Evolutionary conservation across 768 basidiomycete species (phyloP), one percentile per base, ranked within the genome.

Genomic region (Pleurotus pulmonarius): DNA sequence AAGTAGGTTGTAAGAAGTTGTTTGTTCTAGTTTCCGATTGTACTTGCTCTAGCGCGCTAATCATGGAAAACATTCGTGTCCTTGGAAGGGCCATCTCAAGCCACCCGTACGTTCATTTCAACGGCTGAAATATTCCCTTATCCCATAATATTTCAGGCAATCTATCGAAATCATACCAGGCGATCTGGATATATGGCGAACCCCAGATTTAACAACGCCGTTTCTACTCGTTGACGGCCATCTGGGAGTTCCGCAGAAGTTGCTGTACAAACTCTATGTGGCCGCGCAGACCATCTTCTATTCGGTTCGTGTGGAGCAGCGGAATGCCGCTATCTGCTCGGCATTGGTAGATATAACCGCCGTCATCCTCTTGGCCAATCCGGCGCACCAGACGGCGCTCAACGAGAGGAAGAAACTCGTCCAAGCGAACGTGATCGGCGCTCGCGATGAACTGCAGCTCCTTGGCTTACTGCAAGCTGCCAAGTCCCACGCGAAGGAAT

Each of bases 81-180:
- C 26, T 45, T 46, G 54, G 41, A 9, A 18, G 26, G 20, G 49
- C 41, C 16, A 29, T 51, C 3, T 11, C 20, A 20, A 34, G 24
- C 34, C 29, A 20, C 13, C 52, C 49, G 53, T 37, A 54, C 13
- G 57, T 39, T 39, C 3, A 46, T 29, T 41, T 25, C 15, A 22
- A 13, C 38, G 18, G 20, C 29, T 16, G 9, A 3, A 51, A 26
- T 41, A 39, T 7, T 49, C 46, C 3, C 56, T 25, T 46, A 43
- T 4, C 20, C 45, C 22, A 55, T 15, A 15, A 20, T n/a, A 43
- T 52, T 49, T 1, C 58, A 82, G 82, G 22, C 48, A 60, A 45
- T 81, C 86, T 1, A 66, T 87, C 16, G 87, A 88, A 66, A 76
- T 89, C 55, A 66, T 88, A 34, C 86, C 87, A 15, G 86, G 86